Evolutionary conservation across 495 filamentous ascomycete genomes (phyloP).

Genomic region (Penicillium arizonense): DNA sequence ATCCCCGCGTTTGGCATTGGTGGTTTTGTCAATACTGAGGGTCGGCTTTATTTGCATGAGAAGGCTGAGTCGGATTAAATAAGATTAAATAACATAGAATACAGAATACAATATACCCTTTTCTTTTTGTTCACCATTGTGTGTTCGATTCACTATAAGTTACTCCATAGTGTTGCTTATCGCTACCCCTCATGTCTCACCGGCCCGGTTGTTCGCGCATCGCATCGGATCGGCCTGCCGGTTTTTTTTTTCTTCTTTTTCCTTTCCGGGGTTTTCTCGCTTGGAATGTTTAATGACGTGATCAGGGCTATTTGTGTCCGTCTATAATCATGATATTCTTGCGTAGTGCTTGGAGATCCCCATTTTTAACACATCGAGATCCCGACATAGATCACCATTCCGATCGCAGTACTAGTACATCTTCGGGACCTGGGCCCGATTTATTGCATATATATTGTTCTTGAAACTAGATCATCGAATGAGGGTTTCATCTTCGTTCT

Average conservation of each 20-base stretch:
- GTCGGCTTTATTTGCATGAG: conserved; percentile 31
- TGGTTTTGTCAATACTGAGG: conserved; percentile 75
- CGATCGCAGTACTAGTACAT: too few species aligned
- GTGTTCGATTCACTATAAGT: background rate
- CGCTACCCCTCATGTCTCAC: conserved; percentile 7
- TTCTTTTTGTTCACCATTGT: conserved; percentile 4
- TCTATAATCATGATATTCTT: too few species aligned
- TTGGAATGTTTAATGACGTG: too few species aligned
- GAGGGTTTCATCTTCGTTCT: too few species aligned
- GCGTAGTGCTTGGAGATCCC: too few species aligned
- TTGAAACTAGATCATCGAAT: too few species aligned
- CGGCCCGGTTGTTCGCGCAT: conserved; percentile 20
- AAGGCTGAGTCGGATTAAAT: conserved; percentile 20
- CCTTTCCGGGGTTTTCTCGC: too few species aligned
- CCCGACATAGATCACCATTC: too few species aligned
- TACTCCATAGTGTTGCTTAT: conserved; percentile 17
- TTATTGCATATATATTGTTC: too few species aligned
- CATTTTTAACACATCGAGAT: too few species aligned
- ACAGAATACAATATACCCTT: conserved; percentile 30
- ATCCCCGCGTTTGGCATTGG: conserved; percentile 89
- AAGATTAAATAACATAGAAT: background rate
- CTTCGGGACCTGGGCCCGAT: too few species aligned
- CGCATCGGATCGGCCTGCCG: background rate
- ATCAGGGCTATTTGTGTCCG: too few species aligned
- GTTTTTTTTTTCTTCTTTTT: background rate